phyloP scores from a whole-genome alignment of 345 rosid species.

The Hibiscus trionum region DNA sequence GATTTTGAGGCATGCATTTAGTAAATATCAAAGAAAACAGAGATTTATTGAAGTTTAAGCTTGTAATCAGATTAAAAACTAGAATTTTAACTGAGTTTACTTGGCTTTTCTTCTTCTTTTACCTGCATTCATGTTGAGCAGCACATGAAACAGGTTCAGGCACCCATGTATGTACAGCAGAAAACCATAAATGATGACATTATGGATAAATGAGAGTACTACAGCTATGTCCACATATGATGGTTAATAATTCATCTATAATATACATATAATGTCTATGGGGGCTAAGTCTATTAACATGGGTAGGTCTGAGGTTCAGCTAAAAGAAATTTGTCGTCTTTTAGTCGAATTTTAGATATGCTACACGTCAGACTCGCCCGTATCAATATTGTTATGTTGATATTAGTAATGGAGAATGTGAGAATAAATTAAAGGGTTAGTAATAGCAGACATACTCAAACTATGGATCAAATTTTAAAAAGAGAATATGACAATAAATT shows the following conservation, averaged over 20 bases:
- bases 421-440: not conserved
- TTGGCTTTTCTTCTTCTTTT: not conserved
- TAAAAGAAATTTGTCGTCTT: too few species aligned
- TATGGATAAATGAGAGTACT: not conserved
- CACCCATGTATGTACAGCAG: not conserved
- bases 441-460: not conserved
- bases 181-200: not conserved
- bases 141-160: too few species aligned
- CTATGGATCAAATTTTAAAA: not conserved
- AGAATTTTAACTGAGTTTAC: not conserved
- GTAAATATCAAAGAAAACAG: not conserved
- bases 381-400: not conserved
- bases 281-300: too few species aligned
- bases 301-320: too few species aligned
- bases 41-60: not conserved
- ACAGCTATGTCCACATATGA: not conserved
- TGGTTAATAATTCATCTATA: not conserved
- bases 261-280: too few species aligned
- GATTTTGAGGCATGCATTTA: not conserved
- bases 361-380: too few species aligned
- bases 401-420: not conserved
- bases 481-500: too few species aligned
- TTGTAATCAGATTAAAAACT: not conserved
- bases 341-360: too few species aligned
- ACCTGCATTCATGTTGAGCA: too few species aligned